Evolutionary conservation across 2,329 filamentous ascomycete species (phyloP).

Genomic region (Ascochyta fabae): DNA sequence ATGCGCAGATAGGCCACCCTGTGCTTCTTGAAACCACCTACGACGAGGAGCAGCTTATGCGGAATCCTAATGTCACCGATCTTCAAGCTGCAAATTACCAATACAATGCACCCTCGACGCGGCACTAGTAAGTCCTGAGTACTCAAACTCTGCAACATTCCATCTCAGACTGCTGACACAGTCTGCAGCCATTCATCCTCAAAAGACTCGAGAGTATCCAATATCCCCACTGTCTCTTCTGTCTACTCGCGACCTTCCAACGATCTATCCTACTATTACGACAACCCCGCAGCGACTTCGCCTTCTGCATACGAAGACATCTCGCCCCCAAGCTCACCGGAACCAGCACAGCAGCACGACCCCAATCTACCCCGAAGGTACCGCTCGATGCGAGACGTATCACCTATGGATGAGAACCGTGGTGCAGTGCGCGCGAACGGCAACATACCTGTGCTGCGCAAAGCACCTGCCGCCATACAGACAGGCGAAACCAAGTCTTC

Average conservation of each 20-base stretch:
- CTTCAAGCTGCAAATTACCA: constrained; percentile 38
- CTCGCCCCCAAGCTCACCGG: constrained; percentile 49
- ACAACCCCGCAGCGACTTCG: constrained; percentile 25
- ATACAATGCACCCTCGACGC: constrained; percentile 30
- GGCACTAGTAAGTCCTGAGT: constrained; percentile 32
- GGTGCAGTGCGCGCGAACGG: constrained; percentile 23
- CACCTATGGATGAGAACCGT: constrained; percentile 49
- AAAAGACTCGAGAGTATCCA: constrained; percentile 33
- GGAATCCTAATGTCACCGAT: constrained; percentile 41
- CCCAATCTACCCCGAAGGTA: constrained; percentile 34
- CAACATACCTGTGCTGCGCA: constrained; percentile 46
- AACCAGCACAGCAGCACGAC: constrained; percentile 36
- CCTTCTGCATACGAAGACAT: constrained; percentile 43
- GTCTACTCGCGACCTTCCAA: constrained; percentile 66
- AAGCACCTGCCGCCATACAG: constrained; percentile 33
- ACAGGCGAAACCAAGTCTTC: constrained; percentile 27
- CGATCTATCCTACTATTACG: constrained; percentile 28
- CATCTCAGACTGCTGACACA: constrained; percentile 1
- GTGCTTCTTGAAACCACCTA: constrained; percentile 54
- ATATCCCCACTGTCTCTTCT: constrained; percentile 57
- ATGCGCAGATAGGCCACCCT: constrained; percentile 51
- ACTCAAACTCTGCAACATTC: constrained; percentile 1
- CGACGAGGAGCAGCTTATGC: constrained; percentile 53
- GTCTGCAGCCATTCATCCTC: constrained; percentile 32
- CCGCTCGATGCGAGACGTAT: constrained; percentile 48